Evolutionary conservation across 768 basidiomycete genomes (phyloP), one percentile per base, ranked within the genome.

Genomic region (Nevesoporus exiguus): DNA sequence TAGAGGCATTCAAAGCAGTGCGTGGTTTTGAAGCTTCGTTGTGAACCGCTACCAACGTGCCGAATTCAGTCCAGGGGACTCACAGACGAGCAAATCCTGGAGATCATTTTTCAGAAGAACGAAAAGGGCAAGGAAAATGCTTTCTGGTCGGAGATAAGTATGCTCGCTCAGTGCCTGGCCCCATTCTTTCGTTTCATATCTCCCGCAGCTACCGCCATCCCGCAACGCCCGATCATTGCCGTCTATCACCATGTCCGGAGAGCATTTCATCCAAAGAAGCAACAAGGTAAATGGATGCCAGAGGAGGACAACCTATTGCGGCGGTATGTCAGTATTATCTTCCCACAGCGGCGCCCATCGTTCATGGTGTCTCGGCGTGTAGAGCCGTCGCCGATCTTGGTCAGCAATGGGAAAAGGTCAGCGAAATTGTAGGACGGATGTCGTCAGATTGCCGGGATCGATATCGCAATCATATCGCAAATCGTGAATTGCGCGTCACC

Each of bases 111-210:
- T 63, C 77, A 86, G 5, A 84, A 84, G 63, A 77, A 79, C 43
- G 80, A 80, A 50, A 83, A 81, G 59, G 73, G 74, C 43, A 81
- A 76, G 54, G 83, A 88, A 54, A 79, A 81, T 31, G 75, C 77
- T 7, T 93, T 93, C 64, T 93, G 90, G 90, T 77, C 81, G 14
- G 87, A 87, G 70, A 80, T 93, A 56, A 88, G 91, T 92, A 60
- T 30, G 85, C 71, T 21, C 34, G 6, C 31, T 19, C 37, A 33
- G 44, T 42, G 15, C 15, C 19, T 24, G 9, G 11, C 36, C 40
- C 47, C 44, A 19, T 59, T 15, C 34, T n/a, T 17, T n/a, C 19
- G 48, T 49, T 45, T 54, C 47, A 60, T 45, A 50, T 49, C 45
- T 54, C 48, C 21, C 54, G 17, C 56, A 93, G 90, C 91, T 47